phyloP scores from a whole-genome alignment of 257 asterid genomes.

The Solanum pennellii region DNA sequence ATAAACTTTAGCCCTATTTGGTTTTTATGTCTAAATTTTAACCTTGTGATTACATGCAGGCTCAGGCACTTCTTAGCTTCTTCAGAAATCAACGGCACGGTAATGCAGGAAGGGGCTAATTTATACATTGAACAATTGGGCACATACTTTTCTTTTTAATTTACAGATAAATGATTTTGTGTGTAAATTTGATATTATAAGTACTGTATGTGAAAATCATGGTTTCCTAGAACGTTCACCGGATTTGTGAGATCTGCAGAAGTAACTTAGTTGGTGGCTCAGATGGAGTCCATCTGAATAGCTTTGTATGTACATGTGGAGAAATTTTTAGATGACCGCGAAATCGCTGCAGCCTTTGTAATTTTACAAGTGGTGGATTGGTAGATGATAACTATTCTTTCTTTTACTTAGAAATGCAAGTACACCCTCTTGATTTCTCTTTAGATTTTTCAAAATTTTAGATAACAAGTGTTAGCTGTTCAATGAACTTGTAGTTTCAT shows the following conservation, averaged over 20 bases:
- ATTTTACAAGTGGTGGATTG: not conserved
- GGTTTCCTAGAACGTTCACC: not conserved
- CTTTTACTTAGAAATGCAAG: not conserved
- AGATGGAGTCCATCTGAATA: not conserved
- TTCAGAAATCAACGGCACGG: constrained; percentile 80
- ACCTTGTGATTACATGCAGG: constrained; percentile 31
- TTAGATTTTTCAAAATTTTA: not conserved
- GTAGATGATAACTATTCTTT: not conserved
- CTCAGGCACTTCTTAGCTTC: constrained; percentile 64
- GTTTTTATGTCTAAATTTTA: not conserved
- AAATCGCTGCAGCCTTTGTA: not conserved
- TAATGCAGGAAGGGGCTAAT: constrained; percentile 48
- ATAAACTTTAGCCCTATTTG: not conserved
- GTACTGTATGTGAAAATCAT: not conserved
- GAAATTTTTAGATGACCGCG: not conserved
- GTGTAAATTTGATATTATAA: constrained; percentile 15
- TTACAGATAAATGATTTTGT: constrained; percentile 9
- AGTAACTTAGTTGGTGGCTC: not conserved
- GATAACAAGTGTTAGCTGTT: not conserved
- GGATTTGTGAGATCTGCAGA: not conserved
- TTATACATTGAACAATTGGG: not conserved
- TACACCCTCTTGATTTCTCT: not conserved
- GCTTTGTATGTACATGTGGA: not conserved
- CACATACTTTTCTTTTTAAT: constrained; percentile 4
- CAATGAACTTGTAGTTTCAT: not conserved